These are phyloP conservation scores for Chondrus crispus DNA, from an alignment of 23 red algal genomes.

Conservation along the genomic window DNA sequence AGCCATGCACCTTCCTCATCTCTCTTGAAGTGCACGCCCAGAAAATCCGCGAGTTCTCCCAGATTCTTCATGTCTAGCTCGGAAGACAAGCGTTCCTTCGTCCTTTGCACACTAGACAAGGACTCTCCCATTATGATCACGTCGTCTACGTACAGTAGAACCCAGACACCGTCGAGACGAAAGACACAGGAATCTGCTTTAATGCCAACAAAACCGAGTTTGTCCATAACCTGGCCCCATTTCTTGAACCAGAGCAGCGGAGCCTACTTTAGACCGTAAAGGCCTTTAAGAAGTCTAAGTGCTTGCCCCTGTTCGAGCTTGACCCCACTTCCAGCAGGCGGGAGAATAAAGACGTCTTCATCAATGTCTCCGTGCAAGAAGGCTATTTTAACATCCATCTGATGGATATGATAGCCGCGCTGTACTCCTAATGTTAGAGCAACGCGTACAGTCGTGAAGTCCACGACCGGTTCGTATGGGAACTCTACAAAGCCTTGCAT, in stretches of 20 bases:
- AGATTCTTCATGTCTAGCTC: neutral
- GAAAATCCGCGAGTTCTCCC: neutral
- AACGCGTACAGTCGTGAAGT: neutral
- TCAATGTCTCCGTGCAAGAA: neutral
- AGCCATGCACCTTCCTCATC: neutral
- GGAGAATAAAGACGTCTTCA: neutral
- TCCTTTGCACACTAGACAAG: neutral
- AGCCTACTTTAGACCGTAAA: neutral
- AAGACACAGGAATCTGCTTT: neutral
- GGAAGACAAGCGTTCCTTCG: neutral
- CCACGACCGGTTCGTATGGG: neutral
- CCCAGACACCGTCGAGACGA: neutral
- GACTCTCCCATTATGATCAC: neutral
- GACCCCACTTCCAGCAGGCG: neutral
- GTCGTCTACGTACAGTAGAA: constrained; percentile 24
- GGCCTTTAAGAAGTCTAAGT: neutral
- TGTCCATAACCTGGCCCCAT: neutral
- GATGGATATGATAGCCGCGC: neutral
- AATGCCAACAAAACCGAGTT: neutral
- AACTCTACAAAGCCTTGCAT: neutral
- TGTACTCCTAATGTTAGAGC: neutral
- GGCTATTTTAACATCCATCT: neutral
- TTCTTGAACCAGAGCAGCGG: neutral
- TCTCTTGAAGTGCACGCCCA: neutral
- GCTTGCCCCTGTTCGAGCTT: neutral